Percentiles rank a stretch among this genome's conserved stretches.
Conservation (phyloP, 2,329 filamentous ascomycete genomes). For the Corniculantispora saksenae region DNA sequence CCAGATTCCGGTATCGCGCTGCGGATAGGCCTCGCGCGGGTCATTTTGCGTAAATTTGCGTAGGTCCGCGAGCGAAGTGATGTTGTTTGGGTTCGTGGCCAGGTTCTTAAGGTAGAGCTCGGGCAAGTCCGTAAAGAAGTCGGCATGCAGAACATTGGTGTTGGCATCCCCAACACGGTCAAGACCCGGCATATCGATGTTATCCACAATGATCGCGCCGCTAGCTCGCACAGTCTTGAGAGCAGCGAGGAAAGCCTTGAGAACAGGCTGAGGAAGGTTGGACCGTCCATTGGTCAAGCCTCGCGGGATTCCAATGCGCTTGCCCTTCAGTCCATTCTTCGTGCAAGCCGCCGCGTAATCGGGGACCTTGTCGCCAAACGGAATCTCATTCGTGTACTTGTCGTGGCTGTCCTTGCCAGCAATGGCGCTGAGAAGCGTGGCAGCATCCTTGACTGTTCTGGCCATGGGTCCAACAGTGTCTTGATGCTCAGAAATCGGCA, state of each 20-base stretch:
- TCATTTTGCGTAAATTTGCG: constrained; percentile 54
- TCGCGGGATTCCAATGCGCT: constrained; percentile 65
- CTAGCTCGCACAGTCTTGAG: constrained; percentile 53
- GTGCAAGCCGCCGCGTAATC: constrained; percentile 64
- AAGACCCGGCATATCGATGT: constrained; percentile 53
- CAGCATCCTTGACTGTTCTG: constrained; percentile 63
- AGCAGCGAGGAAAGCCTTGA: constrained; percentile 56
- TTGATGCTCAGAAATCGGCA: constrained; percentile 64
- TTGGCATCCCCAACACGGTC: constrained; percentile 28
- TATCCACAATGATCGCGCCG: constrained; percentile 59
- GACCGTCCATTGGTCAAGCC: constrained; percentile 38
- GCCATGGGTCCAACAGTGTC: constrained; percentile 66
- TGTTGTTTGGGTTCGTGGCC: constrained; percentile 54
- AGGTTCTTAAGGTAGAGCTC: constrained; percentile 54
- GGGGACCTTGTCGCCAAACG: constrained; percentile 56
- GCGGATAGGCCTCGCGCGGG: constrained; percentile 55
- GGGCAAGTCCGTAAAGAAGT: constrained; percentile 57
- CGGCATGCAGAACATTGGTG: constrained; percentile 53
- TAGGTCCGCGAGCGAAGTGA: constrained; percentile 50
- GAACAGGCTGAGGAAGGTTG: constrained; percentile 8
- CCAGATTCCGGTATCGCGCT: constrained; percentile 57
- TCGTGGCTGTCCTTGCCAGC: constrained; percentile 60
- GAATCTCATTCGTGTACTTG: constrained; percentile 62
- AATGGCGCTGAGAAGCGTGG: constrained; percentile 61
- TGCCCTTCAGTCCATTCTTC: constrained; percentile 51